These are phyloP conservation scores for Daldinia sp. DNA, from an alignment of 2,329 filamentous ascomycete genomes.

Conservation along the genomic window DNA sequence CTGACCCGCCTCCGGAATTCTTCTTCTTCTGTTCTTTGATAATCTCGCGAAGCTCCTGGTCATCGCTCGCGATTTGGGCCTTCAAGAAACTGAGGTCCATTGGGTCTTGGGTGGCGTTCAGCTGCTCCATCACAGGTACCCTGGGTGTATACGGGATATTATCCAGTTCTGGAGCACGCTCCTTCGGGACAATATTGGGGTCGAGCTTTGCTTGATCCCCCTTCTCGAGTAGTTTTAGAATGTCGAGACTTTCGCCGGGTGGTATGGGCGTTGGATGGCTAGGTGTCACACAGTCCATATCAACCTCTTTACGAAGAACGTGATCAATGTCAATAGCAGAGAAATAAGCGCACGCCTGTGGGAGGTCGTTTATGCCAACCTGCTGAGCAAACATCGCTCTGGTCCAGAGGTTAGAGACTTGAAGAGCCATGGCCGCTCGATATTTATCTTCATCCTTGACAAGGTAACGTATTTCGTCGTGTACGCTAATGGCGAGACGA, in stretches of 20 bases:
- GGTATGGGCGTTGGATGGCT: constrained; percentile 81
- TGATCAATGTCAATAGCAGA: constrained; percentile 94
- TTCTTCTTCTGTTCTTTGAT: constrained; percentile 67
- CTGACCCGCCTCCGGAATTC: constrained; percentile 32
- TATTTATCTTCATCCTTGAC: constrained; percentile 88
- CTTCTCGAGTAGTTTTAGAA: constrained; percentile 77
- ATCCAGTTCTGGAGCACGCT: constrained; percentile 64
- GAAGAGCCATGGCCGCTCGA: constrained; percentile 87
- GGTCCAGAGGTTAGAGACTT: constrained; percentile 95
- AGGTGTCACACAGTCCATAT: constrained; percentile 96
- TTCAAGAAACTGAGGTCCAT: constrained; percentile 72
- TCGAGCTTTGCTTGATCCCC: constrained; percentile 75
- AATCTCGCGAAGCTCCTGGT: constrained; percentile 77
- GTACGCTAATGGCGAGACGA: constrained; percentile 90
- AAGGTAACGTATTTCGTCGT: constrained; percentile 96
- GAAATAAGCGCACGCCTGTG: constrained; percentile 94
- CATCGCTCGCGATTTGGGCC: constrained; percentile 81
- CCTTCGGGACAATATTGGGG: constrained; percentile 64
- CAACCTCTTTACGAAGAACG: constrained; percentile 95
- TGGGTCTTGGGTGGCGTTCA: constrained; percentile 59
- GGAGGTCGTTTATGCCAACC: constrained; percentile 93
- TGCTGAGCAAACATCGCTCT: constrained; percentile 97
- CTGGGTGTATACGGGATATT: constrained; percentile 74
- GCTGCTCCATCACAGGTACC: constrained; percentile 78
- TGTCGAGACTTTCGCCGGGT: constrained; percentile 87